Base-by-base conservation (phyloP, 176 grass and related monocot species). In the Triticum turgidum region DNA sequence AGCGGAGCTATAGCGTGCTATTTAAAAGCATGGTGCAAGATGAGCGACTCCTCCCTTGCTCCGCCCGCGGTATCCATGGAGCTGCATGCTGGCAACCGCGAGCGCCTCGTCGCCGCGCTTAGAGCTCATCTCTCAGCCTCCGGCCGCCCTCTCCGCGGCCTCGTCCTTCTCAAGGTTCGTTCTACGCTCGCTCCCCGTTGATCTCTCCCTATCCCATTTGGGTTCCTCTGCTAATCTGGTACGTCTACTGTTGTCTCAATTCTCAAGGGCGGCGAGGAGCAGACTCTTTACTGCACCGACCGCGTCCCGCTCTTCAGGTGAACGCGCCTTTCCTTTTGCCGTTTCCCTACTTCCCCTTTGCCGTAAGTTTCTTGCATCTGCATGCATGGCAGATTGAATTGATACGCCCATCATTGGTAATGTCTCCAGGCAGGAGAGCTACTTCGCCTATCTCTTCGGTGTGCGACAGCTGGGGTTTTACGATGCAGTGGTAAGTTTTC, bases 391-490 rank as follows among this genome's bases (percentile, higher is more conserved):
- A 37, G 52, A 76, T 75, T 29, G 17, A 47, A 8, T 59, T 41
- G 15, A 52, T 52, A 52, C 45, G 12, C 5, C 2, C 39, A 7
- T 39, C n/a, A 61, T 10, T 80, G 44, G n/a, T 3, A 37, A 85
- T 77, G 45, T 78, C 47, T 62, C 80, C 83, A 97, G 96, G 88
- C 93, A 98, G 88, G 96, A 98, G 88, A 98, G 96, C 84, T 98
- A 92, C 83, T 98, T 98, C 64, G 93, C 96, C 2, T 98, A 93
- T 76, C 87, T 95, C 42, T 98, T 98, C 76, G 91, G 96, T 10
- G 96, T 98, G 67, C 77, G 59, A 61, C 93, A 98, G 37, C 91
- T 93, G 5, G 96, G 96, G 24, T 98, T 98, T 82, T 95, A 90
- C 25, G 91, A 91, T 4, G 89, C 91, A 14, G 78, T 95, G 35